Percentiles rank a stretch among this genome's conserved stretches.
Conservation (phyloP, 2,329 filamentous ascomycete genomes). For the Nannizziopsis barbatae region DNA sequence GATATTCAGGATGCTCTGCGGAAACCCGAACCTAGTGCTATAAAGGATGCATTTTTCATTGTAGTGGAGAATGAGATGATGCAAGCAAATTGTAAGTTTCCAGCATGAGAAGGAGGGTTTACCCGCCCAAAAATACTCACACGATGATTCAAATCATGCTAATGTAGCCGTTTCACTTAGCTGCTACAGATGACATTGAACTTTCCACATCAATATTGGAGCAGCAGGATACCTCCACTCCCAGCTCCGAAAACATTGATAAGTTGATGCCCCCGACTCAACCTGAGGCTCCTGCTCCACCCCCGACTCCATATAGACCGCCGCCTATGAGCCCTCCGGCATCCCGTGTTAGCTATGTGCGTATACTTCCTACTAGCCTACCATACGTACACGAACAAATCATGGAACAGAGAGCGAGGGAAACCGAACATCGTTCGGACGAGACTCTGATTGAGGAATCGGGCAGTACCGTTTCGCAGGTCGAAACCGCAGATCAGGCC, state of each 20-base stretch:
- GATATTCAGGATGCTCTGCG: conserved; percentile 91
- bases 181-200: too few species aligned
- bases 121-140: not conserved
- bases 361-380: conserved; percentile 80
- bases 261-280: not conserved
- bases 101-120: not conserved
- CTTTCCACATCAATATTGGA: not conserved
- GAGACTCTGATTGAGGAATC: conserved; percentile 35
- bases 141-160: not conserved
- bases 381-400: conserved; percentile 84
- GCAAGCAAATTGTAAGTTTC: conserved; percentile 73
- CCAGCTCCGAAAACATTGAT: not conserved
- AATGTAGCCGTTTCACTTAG: too few species aligned
- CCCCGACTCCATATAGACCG: conserved; percentile 6
- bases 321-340: conserved; percentile 13
- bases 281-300: conserved; percentile 8
- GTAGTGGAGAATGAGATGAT: conserved; percentile 96
- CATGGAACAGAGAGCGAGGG: conserved; percentile 50
- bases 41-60: conserved; percentile 98
- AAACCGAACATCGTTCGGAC: conserved; percentile 20
- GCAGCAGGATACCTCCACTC: not conserved
- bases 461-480: not conserved
- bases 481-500: not conserved
- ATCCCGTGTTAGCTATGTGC: conserved; percentile 66
- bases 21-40: conserved; percentile 86